phyloP scores from a whole-genome alignment of 129 eudicot genomes.

The Erigeron canadensis region DNA sequence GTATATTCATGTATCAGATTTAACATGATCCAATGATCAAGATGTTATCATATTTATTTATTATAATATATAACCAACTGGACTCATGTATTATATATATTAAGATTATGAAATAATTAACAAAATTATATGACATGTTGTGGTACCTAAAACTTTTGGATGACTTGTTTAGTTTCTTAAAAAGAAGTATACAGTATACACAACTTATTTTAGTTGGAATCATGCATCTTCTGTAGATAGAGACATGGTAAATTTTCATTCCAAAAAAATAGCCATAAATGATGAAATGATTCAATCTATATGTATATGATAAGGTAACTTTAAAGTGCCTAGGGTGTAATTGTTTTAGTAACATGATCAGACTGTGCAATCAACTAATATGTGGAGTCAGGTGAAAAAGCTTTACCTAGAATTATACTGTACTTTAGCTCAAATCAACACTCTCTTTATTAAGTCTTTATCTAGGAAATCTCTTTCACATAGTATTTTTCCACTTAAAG shows the following conservation, averaged over 20 bases:
- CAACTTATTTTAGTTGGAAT: neutral
- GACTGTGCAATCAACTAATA: slow-evolving; percentile 17
- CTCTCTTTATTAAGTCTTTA: slow-evolving; percentile 26
- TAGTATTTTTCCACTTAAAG: slow-evolving; percentile 44
- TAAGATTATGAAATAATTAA: too few species aligned
- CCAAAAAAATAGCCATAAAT: neutral
- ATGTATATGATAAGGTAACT: slow-evolving; percentile 18
- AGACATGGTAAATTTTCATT: slow-evolving; percentile 9
- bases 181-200: too few species aligned
- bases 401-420: slow-evolving; percentile 31
- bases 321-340: slow-evolving; percentile 7
- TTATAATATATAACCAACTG: too few species aligned
- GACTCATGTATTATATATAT: too few species aligned
- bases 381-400: slow-evolving; percentile 37
- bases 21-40: too few species aligned
- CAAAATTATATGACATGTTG: too few species aligned
- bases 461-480: slow-evolving; percentile 32
- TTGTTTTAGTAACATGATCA: slow-evolving; percentile 14
- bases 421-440: slow-evolving; percentile 34
- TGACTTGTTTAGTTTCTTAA: too few species aligned
- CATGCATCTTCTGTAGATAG: neutral
- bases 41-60: too few species aligned
- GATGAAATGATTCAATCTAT: slow-evolving; percentile 6
- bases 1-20: too few species aligned
- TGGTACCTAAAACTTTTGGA: too few species aligned